Base-by-base conservation (phyloP, 2,329 filamentous ascomycete species). In the Fusarium tuaranense region DNA sequence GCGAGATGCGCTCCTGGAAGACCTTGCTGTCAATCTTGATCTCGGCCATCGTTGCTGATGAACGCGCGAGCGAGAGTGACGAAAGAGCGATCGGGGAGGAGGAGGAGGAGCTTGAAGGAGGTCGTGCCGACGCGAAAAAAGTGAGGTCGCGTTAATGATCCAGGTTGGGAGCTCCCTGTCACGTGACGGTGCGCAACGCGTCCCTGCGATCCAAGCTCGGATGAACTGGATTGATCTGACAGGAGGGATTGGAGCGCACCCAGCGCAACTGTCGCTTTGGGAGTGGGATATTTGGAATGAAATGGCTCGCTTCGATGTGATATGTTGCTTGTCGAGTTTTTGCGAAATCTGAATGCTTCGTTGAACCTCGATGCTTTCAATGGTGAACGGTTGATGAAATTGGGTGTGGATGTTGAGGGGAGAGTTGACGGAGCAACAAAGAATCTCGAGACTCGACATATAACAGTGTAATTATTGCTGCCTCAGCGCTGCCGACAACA, bases 21-120 rank as follows among this genome's bases (percentile, higher is more conserved):
- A 92, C 88, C 84, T 93, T 92, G 87, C 93, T 94, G 88, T 98
- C 95, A 87, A 99, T 98, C 86, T 94, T 94, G 86, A 99, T 97
- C 85, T 97, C 94, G 81, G 88, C 89, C 91, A 91, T 91, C 83
- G 82, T 87, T 83, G 82, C 81, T 80, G 78, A 80, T 81, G 80
- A 73, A 72, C 71, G 76, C 78, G 78, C 75, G 73, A 77, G 73
- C 80, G 74, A 75, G 78, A 76, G 72, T 77, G 74, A 74, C 74
- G 76, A 67, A 73, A 69, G 64, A 70, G 63, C 63, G 58, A 68
- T 66, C 74, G 69, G 75, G 70, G 20, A 38, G 36, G 55, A 64
- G 65, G 67, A 72, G 70, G 65, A 78, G 71, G 72, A 74, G 72
- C 80, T 74, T 73, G 77, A 68, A 38, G 57, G 70, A 75, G 72